Conservation (phyloP, 495 filamentous ascomycete species). For the Alectoria sarmentosa region DNA sequence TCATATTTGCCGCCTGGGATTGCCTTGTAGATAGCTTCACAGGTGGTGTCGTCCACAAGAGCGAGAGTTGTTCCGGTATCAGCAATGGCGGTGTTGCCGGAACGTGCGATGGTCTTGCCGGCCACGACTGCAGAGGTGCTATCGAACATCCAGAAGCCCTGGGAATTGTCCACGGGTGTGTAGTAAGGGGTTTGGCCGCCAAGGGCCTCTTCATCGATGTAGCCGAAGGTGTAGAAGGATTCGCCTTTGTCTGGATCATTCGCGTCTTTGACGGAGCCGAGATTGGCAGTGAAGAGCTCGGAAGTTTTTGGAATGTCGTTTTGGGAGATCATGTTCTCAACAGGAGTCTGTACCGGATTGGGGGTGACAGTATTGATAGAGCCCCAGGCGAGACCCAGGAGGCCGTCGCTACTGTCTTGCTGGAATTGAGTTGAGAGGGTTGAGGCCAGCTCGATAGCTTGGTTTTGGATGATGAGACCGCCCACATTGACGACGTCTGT, state of each 20-base stretch:
- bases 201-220: constrained; percentile 60
- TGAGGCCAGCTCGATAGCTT: constrained; percentile 63
- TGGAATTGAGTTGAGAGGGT: constrained; percentile 56
- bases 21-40: constrained; percentile 59
- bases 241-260: constrained; percentile 47
- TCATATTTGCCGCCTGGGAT: constrained; percentile 66
- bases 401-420: constrained; percentile 56
- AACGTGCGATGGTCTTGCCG: constrained; percentile 47
- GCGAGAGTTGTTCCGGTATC: constrained; percentile 74
- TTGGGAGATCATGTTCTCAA: constrained; percentile 71
- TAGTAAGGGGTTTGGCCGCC: constrained; percentile 44
- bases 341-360: constrained; percentile 55
- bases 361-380: constrained; percentile 64
- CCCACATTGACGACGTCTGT: constrained; percentile 63
- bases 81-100: constrained; percentile 69
- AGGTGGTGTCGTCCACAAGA: constrained; percentile 58
- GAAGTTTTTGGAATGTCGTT: constrained; percentile 52
- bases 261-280: constrained; percentile 56
- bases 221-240: constrained; percentile 77
- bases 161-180: constrained; percentile 57
- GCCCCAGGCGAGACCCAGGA: constrained; percentile 65
- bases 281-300: constrained; percentile 68
- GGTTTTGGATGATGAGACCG: constrained; percentile 58
- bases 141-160: constrained; percentile 68
- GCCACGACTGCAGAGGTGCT: constrained; percentile 55